These are phyloP conservation scores for Aspergillus saccharolyticus DNA, from an alignment of 495 filamentous ascomycete genomes.

Conservation along the genomic window DNA sequence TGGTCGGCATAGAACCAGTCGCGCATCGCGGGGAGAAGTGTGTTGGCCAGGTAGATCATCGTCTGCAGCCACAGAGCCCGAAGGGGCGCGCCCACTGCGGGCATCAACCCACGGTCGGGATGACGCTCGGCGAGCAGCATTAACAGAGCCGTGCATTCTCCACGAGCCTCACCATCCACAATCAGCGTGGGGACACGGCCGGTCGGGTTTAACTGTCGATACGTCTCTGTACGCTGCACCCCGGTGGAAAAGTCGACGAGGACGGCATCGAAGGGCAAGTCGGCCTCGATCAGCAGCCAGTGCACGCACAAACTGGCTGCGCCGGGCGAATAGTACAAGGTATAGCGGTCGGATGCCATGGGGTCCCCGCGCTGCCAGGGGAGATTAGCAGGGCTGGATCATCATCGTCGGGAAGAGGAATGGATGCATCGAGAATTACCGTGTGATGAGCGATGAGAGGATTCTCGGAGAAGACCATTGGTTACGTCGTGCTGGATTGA, in stretches of 20 bases:
- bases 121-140: slow-evolving; percentile 2
- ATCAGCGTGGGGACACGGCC: slow-evolving; percentile 1
- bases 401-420: not conserved
- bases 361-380: not conserved
- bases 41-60: slow-evolving; percentile 3
- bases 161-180: not conserved
- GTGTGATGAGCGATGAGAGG: not conserved
- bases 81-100: not conserved
- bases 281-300: not conserved
- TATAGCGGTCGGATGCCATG: not conserved
- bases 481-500: too few species aligned
- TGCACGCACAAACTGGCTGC: not conserved
- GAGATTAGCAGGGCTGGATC: not conserved
- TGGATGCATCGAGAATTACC: not conserved
- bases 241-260: not conserved
- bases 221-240: not conserved
- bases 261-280: not conserved
- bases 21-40: slow-evolving; percentile 1
- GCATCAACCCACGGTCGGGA: not conserved
- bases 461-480: too few species aligned
- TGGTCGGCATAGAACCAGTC: slow-evolving; percentile 1
- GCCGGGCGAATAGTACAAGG: not conserved
- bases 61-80: not conserved
- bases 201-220: not conserved
- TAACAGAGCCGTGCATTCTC: not conserved